A percentile compares a stretch with the other conserved stretches of the same genome.
Conservation (phyloP, 2,329 filamentous ascomycete genomes). For the Calonectria pteridis region DNA sequence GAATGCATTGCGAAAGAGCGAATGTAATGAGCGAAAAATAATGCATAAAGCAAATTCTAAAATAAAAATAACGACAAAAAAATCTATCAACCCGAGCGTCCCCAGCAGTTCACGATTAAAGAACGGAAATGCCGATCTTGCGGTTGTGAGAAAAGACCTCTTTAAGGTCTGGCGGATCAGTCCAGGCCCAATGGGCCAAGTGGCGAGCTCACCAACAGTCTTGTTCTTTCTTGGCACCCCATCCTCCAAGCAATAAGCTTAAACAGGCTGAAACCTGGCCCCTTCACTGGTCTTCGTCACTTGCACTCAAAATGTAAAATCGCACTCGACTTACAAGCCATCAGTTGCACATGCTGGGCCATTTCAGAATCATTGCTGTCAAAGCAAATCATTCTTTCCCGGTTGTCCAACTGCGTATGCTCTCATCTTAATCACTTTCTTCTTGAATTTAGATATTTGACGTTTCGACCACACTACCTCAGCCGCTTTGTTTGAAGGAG, state of each 20-base stretch:
- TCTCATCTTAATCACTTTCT: neutral
- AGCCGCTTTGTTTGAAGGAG: neutral
- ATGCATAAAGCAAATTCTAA: neutral
- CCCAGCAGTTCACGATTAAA: too few species aligned
- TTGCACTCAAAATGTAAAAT: neutral
- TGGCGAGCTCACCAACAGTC: neutral
- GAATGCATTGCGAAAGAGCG: constrained; percentile 9
- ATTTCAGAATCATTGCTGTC: neutral
- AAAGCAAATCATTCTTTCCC: neutral
- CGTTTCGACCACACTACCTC: neutral
- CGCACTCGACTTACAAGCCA: neutral
- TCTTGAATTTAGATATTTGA: neutral
- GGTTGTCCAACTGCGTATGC: neutral
- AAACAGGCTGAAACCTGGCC: neutral
- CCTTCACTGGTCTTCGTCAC: neutral
- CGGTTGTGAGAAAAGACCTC: neutral
- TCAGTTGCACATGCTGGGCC: too few species aligned
- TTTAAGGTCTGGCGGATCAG: neutral
- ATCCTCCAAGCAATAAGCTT: neutral
- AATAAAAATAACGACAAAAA: neutral
- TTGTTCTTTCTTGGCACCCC: neutral
- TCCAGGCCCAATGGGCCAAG: neutral
- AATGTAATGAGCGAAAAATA: neutral
- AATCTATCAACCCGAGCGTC: neutral
- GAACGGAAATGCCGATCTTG: neutral